These are phyloP conservation scores for Microbotryum intermedium DNA, from an alignment of 1,284 basidiomycete genomes.

Conservation along the genomic window DNA sequence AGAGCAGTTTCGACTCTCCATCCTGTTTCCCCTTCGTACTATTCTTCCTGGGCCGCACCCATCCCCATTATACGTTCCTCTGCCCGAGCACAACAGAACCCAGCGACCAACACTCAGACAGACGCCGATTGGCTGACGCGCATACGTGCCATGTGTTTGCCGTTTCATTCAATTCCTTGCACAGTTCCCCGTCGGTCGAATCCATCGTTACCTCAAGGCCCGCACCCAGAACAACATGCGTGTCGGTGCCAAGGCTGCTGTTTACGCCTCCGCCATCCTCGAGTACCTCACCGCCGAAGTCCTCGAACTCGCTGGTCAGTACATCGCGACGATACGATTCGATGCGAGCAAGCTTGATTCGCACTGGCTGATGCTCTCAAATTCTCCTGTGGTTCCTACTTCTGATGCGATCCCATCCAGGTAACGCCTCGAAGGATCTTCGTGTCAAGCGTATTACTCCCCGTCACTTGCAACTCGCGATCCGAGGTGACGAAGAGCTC, in stretches of 20 bases:
- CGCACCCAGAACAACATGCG: constrained; percentile 88
- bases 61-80: neutral
- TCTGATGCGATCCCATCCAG: constrained; percentile 42
- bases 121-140: neutral
- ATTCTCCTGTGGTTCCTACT: too few relatives aligned
- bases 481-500: constrained; percentile 91
- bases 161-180: neutral
- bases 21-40: neutral
- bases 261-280: constrained; percentile 82
- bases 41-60: neutral
- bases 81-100: neutral
- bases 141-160: neutral
- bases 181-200: constrained; percentile 86
- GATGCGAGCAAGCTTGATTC: neutral
- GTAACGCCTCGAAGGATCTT: constrained; percentile 93
- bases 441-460: constrained; percentile 95
- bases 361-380: neutral
- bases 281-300: constrained; percentile 88
- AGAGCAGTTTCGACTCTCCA: neutral
- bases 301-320: constrained; percentile 72
- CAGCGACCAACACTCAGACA: neutral
- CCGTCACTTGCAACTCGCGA: constrained; percentile 82
- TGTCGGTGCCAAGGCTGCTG: constrained; percentile 84
- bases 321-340: neutral
- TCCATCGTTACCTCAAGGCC: constrained; percentile 87